Evolutionary conservation across 441 rosid genomes (phyloP).

Genomic region (Raphanus hybrid): DNA sequence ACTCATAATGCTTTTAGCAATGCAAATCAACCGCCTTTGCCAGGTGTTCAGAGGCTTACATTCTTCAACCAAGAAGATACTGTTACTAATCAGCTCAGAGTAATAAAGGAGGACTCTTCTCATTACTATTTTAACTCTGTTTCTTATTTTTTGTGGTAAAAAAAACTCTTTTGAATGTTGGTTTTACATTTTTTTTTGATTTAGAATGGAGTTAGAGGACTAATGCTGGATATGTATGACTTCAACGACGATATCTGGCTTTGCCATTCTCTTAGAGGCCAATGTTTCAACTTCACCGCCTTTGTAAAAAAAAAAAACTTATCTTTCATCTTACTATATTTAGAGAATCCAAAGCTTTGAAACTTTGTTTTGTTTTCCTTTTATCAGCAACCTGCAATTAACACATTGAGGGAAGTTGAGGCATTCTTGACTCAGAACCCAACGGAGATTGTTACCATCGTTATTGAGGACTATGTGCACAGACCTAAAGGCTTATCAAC

Average conservation of each 20-base stretch:
- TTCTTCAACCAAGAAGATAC: constrained; percentile 91
- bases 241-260: constrained; percentile 87
- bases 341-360: constrained; percentile 20
- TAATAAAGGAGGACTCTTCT: constrained; percentile 34
- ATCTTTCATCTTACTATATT: constrained; percentile 29
- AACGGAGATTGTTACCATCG: constrained; percentile 79
- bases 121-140: neutral
- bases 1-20: constrained; percentile 94
- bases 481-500: constrained; percentile 79
- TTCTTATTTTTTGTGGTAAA: constrained; percentile 6
- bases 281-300: constrained; percentile 95
- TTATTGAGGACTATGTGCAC: constrained; percentile 91
- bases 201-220: constrained; percentile 94
- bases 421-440: constrained; percentile 79
- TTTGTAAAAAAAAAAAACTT: constrained; percentile 52
- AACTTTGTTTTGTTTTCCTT: neutral
- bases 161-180: constrained; percentile 8
- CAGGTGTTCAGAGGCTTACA: constrained; percentile 84
- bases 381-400: constrained; percentile 82
- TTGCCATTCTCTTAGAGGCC: constrained; percentile 91
- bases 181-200: neutral
- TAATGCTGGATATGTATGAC: constrained; percentile 98
- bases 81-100: constrained; percentile 84
- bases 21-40: constrained; percentile 78
- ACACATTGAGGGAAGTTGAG: constrained; percentile 85